Base-by-base conservation (phyloP, 2,329 filamentous ascomycete genomes). In the Pseudogymnoascus sp. region DNA sequence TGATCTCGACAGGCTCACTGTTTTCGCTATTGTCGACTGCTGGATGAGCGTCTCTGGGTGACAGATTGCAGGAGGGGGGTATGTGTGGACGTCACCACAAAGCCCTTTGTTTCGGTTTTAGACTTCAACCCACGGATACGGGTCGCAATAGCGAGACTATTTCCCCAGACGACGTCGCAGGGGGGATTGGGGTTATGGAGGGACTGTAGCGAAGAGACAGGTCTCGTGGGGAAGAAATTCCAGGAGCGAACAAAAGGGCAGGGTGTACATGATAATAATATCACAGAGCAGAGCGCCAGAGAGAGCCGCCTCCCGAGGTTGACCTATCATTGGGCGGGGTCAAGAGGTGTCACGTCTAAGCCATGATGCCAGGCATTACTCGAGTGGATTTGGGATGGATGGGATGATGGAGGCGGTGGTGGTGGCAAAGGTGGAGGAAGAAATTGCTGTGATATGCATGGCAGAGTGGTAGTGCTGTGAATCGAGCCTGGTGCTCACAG, bases 321-420 rank as follows among this genome's bases (percentile, higher is more conserved):
- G 47, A 32, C 47, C 47, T 54, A 54, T 54, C 47, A 54, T 34
- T 18, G 47, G 47, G 47, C 47, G 47, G 47, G 47, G 47, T 54
- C 47, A 54, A 54, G 6, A 30, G 47, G 47, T 54, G 47, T 54
- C 47, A 54, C 47, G 47, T 54, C 47, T 54, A 54, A 54, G 47
- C 47, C 47, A 54, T 54, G 47, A 54, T 54, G 47, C 47, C 47
- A 34, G 47, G 47, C 47, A 54, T 54, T 54, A 54, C 47, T 54
- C 47, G 47, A 54, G 47, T 54, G 47, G 47, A 54, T 54, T 54
- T 20, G 47, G 47, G 47, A 54, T 54, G 47, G 47, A 54, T 54
- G 47, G 47, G 47, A 54, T 54, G n/a, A 54, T 54, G 28, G 47
- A 54, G 47, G 47, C 16, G 47, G 47, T 54, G 47, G 41, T 47